phyloP scores from a whole-genome alignment of 179 eudicot genomes.

The Sideroxylon spinosum region DNA sequence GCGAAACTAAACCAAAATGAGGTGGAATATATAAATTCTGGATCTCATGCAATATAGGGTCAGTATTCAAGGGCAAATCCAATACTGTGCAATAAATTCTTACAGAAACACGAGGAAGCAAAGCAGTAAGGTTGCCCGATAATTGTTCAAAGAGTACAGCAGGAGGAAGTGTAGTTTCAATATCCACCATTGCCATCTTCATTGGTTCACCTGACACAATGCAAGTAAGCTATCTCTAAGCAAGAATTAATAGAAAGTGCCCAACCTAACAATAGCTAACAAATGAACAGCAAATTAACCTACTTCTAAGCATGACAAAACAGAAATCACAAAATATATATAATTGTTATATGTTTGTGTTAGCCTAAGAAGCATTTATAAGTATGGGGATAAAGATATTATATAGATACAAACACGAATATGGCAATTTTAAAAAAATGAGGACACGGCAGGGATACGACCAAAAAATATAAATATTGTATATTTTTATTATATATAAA shows the following conservation, averaged over 20 bases:
- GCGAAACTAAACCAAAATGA: not conserved
- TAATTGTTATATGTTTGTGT: too few species aligned
- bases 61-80: not conserved
- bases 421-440: too few species aligned
- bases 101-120: conserved; percentile 65
- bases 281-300: not conserved
- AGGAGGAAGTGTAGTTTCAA: conserved; percentile 42
- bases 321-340: too few species aligned
- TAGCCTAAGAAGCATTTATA: too few species aligned
- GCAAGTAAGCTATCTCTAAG: not conserved
- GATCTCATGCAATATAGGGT: not conserved
- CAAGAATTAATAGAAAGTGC: not conserved
- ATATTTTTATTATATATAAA: too few species aligned
- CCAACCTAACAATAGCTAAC: too few species aligned
- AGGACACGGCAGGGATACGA: too few species aligned
- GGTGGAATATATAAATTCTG: not conserved
- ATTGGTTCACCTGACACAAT: conserved; percentile 53
- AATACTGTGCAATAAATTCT: conserved; percentile 16
- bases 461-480: too few species aligned
- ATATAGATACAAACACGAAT: too few species aligned
- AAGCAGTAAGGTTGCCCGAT: conserved; percentile 42
- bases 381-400: too few species aligned
- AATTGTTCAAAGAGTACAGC: conserved; percentile 33
- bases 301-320: not conserved
- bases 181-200: conserved; percentile 59